A percentile compares a stretch with the other conserved stretches of the same genome.
These are phyloP conservation scores for Chenopodium suecicum DNA, from an alignment of 148 eudicot species.

Conservation along the genomic window DNA sequence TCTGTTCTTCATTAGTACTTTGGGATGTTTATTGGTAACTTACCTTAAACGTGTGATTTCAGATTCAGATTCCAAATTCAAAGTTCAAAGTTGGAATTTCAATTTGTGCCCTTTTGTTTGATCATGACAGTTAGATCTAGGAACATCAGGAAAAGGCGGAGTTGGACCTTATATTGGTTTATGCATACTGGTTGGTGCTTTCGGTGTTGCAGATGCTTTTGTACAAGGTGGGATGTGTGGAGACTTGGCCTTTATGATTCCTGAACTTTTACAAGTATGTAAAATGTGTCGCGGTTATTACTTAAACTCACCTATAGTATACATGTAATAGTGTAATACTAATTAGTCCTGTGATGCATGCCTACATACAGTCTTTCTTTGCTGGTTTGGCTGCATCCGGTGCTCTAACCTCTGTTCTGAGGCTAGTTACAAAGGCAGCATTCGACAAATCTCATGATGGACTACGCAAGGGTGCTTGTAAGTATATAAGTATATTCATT, in stretches of 20 bases:
- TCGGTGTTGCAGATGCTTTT: slow-evolving; percentile 71
- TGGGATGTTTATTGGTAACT: slow-evolving; percentile 35
- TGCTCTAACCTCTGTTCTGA: slow-evolving; percentile 43
- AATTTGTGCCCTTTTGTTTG: neutral
- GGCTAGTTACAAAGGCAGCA: slow-evolving; percentile 41
- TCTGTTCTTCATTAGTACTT: slow-evolving; percentile 42
- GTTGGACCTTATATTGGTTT: slow-evolving; percentile 47
- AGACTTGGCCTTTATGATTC: slow-evolving; percentile 64
- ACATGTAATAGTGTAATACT: neutral
- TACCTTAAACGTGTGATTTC: neutral
- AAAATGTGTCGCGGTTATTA: neutral
- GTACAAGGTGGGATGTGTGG: slow-evolving; percentile 78
- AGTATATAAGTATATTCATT: slow-evolving; percentile 12
- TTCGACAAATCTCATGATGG: slow-evolving; percentile 43
- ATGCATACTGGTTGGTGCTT: slow-evolving; percentile 48
- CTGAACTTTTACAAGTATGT: slow-evolving; percentile 62
- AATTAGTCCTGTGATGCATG: neutral
- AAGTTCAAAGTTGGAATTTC: neutral
- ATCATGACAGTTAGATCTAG: slow-evolving; percentile 54
- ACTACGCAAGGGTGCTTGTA: slow-evolving; percentile 48
- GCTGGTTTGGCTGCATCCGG: slow-evolving; percentile 60
- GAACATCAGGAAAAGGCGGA: slow-evolving; percentile 58
- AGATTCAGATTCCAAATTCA: neutral
- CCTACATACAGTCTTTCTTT: slow-evolving; percentile 54
- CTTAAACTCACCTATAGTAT: neutral